Evolutionary conservation across 768 basidiomycete genomes (phyloP), one percentile per base, ranked within the genome.

Genomic region (Steccherinum ochraceum): DNA sequence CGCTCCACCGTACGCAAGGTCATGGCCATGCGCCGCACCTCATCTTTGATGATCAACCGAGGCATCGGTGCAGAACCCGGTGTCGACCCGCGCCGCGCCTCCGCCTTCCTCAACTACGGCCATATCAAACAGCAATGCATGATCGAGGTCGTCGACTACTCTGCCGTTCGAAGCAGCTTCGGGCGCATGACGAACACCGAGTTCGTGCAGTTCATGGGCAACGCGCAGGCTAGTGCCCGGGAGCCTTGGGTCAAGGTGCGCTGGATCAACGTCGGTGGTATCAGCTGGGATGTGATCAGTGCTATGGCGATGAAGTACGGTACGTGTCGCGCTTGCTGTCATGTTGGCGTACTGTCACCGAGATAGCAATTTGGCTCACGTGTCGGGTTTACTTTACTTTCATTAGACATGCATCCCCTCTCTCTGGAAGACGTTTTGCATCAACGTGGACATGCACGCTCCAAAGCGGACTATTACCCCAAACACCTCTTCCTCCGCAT

Each of bases 261-360:
- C 47, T 89, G 84, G 85, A 86, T 87, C 48, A 84, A 84, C 56
- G 74, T 87, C 54, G 80, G 77, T 20, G 86, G 86, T 4, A 68
- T 76, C 35, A 69, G 78, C 55, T 88, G 84, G 83, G 84, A 86
- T 58, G 83, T 88, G 30, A 74, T 89, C 57, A 83, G 81, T 58
- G 78, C 79, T 0, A 64, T 87, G 25, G 80, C 82, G 18, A 63
- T 86, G 51, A 78, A 77, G 64, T 86, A 84, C 58, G 73, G 84
- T 84, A 52, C 43, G 76, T 49, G 5, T 4, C 18, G 18, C 40
- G 20, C 19, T 27, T 5, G n/a, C 24, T n/a, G 16, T 40, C 24
- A 24, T 12, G 40, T n/a, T n/a, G n/a, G n/a, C n/a, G 30, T 16
- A 35, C 30, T 35, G 30, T 35, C 30, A 35, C 30, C 30, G 30